Evolutionary conservation across 169 alveolate genomes (phyloP).

Genomic region (Babesia sp.): DNA sequence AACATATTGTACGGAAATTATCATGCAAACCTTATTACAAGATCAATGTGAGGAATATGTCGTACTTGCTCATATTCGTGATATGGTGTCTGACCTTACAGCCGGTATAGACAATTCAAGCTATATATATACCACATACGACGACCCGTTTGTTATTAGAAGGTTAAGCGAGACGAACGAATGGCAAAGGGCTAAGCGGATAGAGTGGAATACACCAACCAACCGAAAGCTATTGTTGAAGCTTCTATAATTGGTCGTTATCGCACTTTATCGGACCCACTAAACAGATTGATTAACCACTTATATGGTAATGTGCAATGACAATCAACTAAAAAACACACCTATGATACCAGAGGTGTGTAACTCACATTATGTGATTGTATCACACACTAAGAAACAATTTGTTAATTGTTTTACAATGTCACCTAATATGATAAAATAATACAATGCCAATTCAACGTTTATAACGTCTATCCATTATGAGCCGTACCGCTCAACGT

Average conservation of each 20-base stretch:
- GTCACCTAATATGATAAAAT: too few species aligned
- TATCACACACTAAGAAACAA: too few species aligned
- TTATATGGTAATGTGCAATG: too few species aligned
- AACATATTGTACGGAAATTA: slow-evolving; percentile 17
- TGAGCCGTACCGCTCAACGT: too few species aligned
- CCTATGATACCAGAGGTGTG: too few species aligned
- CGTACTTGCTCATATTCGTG: slow-evolving; percentile 39
- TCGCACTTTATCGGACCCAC: too few species aligned
- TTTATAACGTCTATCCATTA: too few species aligned
- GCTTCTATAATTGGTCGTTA: not conserved
- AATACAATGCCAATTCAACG: too few species aligned
- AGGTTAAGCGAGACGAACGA: not conserved
- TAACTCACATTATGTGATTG: too few species aligned
- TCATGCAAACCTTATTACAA: slow-evolving; percentile 45
- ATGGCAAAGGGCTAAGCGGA: slow-evolving; percentile 40
- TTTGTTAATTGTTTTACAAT: too few species aligned
- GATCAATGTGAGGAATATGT: slow-evolving; percentile 36
- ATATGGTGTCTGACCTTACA: slow-evolving; percentile 23
- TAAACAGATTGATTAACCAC: too few species aligned
- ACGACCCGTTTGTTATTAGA: slow-evolving; percentile 21
- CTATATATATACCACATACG: slow-evolving; percentile 20
- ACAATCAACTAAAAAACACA: too few species aligned
- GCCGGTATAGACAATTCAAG: not conserved
- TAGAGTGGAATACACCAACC: slow-evolving; percentile 44
- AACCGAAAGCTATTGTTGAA: slow-evolving; percentile 25